Evolutionary conservation across 805 yeast species (phyloP), one percentile per base, ranked within the genome.

Genomic region (Yamadazyma laniorum): DNA sequence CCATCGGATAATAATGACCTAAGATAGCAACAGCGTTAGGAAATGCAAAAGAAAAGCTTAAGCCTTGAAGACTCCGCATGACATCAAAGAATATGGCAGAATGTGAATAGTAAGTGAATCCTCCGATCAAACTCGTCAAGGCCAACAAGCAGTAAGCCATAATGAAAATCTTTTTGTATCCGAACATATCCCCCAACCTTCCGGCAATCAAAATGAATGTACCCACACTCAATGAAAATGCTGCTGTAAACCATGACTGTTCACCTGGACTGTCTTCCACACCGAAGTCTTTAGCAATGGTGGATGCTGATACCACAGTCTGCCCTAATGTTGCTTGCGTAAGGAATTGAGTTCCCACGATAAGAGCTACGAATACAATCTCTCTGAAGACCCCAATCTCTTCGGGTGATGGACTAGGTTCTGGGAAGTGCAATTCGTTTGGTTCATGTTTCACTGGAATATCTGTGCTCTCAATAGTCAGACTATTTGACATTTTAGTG

Each of bases 201-300:
- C 69, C 69, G 2, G 59, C 51, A 1, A 59, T 49, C 11, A 63
- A 45, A 32, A 63, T 63, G 35, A 63, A 63, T 2, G 68, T 61
- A 12, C 69, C 69, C 13, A 60, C 65, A 1, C 65, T 60, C 30
- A 63, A 47, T 3, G 67, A 57, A 30, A 51, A 61, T 1, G 65
- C 48, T 1, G 67, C 64, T 0, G 64, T 44, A 36, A 63, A 63
- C 68, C 69, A 63, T 6, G 65, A 52, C 7, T 56, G 47, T 34
- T 61, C 62, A 3, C 69, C 65, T 1, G 58, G 50, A 11, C 34
- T 19, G 32, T 47, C 52, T 15, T 33, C 48, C 3, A 62, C 63
- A 2, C 46, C 48, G 34, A 61, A 62, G 8, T 52, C 49, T 8
- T 37, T 32, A 9, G 52, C 59, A 4, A 63, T 51, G 4, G 41